Conservation (phyloP, 1,284 basidiomycete genomes). For the Malassezia psittaci region DNA sequence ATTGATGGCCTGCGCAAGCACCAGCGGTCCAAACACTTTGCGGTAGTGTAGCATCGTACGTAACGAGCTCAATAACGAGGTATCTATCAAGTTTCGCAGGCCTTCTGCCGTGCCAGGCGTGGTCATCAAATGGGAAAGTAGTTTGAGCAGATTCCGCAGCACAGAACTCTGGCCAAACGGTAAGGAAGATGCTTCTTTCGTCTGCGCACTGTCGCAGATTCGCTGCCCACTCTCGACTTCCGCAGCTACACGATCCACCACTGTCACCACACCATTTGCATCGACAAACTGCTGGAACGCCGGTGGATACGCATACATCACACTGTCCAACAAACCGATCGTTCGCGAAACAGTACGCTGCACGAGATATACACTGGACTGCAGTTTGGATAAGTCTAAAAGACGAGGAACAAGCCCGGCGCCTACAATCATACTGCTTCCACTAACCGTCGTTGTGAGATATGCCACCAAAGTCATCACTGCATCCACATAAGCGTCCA, state of each 20-base stretch:
- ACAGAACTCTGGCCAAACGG: slow-evolving; percentile 50
- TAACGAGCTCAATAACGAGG: slow-evolving; percentile 71
- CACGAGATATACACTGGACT: slow-evolving; percentile 31
- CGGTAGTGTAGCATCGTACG: slow-evolving; percentile 78
- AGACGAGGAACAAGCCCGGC: slow-evolving; percentile 86
- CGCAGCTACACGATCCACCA: slow-evolving; percentile 59
- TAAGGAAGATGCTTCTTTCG: slow-evolving; percentile 15
- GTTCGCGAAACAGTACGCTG: slow-evolving; percentile 51
- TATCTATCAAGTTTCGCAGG: slow-evolving; percentile 85
- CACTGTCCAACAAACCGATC: slow-evolving; percentile 82
- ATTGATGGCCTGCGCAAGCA: slow-evolving; percentile 72
- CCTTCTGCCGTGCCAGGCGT: slow-evolving; percentile 80
- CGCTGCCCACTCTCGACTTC: slow-evolving; percentile 22
- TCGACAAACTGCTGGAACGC: slow-evolving; percentile 79
- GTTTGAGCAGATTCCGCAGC: slow-evolving; percentile 81
- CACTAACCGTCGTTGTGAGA: slow-evolving; percentile 70
- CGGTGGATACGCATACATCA: slow-evolving; percentile 77
- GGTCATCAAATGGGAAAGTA: slow-evolving; percentile 91
- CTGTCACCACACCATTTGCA: slow-evolving; percentile 69
- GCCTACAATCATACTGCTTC: slow-evolving; percentile 87
- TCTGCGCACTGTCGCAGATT: slow-evolving; percentile 36
- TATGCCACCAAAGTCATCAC: slow-evolving; percentile 76
- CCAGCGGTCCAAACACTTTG: slow-evolving; percentile 71
- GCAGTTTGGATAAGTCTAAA: slow-evolving; percentile 29
- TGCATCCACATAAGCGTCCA: slow-evolving; percentile 38